These are phyloP conservation scores for Coemansia sp. DNA, from an alignment of 192 early-diverging fungal genomes.

Conservation along the genomic window DNA sequence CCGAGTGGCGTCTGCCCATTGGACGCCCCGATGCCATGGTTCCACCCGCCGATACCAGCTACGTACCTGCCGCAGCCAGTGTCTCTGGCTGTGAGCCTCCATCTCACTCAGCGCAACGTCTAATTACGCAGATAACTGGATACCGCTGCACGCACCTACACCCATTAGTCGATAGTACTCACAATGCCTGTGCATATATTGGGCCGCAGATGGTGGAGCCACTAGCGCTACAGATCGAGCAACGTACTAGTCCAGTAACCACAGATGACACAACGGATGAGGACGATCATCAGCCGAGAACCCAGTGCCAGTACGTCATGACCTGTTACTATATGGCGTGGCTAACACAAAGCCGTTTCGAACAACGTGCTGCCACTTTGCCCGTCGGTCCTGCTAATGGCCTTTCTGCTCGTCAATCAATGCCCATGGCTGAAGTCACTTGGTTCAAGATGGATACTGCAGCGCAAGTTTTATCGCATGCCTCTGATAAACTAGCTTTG, in stretches of 20 bases:
- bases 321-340: slow-evolving; percentile 53
- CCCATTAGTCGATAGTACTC: slow-evolving; percentile 14
- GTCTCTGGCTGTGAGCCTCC: slow-evolving; percentile 48
- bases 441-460: slow-evolving; percentile 58
- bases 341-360: slow-evolving; percentile 48
- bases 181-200: slow-evolving; percentile 37
- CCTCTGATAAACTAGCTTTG: slow-evolving; percentile 42
- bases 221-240: slow-evolving; percentile 48
- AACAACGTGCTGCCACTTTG: slow-evolving; percentile 31
- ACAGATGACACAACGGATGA: not conserved
- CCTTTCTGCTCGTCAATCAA: not conserved
- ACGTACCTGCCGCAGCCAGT: slow-evolving; percentile 16
- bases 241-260: slow-evolving; percentile 13
- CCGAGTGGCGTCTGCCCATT: slow-evolving; percentile 56
- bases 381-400: slow-evolving; percentile 28
- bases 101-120: slow-evolving; percentile 42
- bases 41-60: not conserved
- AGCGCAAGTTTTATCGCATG: slow-evolving; percentile 49
- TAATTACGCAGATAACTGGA: slow-evolving; percentile 45
- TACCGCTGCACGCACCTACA: slow-evolving; percentile 53
- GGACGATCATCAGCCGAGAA: not conserved
- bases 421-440: slow-evolving; percentile 45
- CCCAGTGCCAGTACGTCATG: slow-evolving; percentile 33
- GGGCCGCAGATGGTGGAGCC: slow-evolving; percentile 55
- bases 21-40: slow-evolving; percentile 30